These are phyloP conservation scores for Corinectria fuckeliana DNA, from an alignment of 2,329 filamentous ascomycete species.

Conservation along the genomic window DNA sequence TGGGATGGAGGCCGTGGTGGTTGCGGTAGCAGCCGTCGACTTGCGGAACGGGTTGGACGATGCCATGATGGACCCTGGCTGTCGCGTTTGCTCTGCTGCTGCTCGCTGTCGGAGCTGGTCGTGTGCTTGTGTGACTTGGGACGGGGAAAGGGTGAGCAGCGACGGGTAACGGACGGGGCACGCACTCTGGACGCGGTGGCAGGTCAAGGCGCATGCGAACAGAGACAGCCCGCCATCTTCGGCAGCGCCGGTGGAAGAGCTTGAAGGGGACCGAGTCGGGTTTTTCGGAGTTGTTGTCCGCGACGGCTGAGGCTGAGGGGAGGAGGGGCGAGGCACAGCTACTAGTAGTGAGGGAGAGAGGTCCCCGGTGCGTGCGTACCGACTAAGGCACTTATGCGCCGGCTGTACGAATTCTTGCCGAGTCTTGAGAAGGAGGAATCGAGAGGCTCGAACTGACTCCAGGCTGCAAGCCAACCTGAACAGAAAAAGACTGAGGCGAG, in stretches of 20 bases:
- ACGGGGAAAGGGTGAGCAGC: neutral
- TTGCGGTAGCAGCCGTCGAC: constrained; percentile 41
- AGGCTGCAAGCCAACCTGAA: constrained; percentile 14
- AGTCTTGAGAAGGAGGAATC: constrained; percentile 11
- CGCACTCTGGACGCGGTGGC: constrained; percentile 25
- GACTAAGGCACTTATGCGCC: no score
- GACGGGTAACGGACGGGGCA: neutral
- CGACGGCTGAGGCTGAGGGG: constrained; percentile 17
- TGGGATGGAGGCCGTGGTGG: constrained; percentile 21
- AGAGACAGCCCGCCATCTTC: constrained; percentile 39
- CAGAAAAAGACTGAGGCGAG: constrained; percentile 10
- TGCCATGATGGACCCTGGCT: constrained; percentile 31
- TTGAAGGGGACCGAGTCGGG: constrained; percentile 16
- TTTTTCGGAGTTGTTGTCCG: constrained; percentile 18
- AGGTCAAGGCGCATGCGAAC: constrained; percentile 36
- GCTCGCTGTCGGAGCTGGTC: constrained; percentile 6
- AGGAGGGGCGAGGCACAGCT: constrained; percentile 21
- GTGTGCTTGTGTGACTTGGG: constrained; percentile 2
- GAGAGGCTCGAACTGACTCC: constrained; percentile 9
- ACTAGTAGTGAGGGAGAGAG: constrained; percentile 14
- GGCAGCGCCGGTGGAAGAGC: constrained; percentile 34
- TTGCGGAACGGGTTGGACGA: constrained; percentile 62
- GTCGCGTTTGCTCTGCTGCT: constrained; percentile 20
- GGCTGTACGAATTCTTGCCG: constrained; percentile 17
- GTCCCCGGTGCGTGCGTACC: constrained; percentile 19